Conservation (phyloP, 1,139 yeast genomes). For the Schwanniomyces etchellsii region DNA sequence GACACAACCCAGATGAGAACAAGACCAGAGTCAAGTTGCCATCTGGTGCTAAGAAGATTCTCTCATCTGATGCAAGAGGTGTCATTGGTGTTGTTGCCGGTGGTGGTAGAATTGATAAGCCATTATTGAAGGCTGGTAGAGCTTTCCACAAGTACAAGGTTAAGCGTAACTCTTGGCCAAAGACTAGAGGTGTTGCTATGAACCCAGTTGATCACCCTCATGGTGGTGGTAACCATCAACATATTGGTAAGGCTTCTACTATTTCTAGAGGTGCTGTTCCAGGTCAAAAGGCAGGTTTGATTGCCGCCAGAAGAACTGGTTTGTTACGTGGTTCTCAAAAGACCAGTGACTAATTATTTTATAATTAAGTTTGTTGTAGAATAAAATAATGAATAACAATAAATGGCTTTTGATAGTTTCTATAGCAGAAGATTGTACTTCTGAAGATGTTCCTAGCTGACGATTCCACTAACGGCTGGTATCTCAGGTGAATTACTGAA, state of each 20-base stretch:
- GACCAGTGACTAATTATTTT: slow-evolving; percentile 61
- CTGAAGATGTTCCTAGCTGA: too few relatives aligned
- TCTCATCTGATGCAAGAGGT: slow-evolving; percentile 97
- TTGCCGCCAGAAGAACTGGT: slow-evolving; percentile 99
- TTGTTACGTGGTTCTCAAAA: slow-evolving; percentile 99
- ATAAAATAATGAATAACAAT: slow-evolving; percentile 9
- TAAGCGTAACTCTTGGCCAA: slow-evolving; percentile 99
- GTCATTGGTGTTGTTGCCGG: slow-evolving; percentile 99
- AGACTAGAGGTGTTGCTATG: slow-evolving; percentile 99
- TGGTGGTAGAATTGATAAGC: slow-evolving; percentile 99
- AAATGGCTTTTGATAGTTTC: slow-evolving; percentile 6
- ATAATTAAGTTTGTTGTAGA: slow-evolving; percentile 8
- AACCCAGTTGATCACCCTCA: slow-evolving; percentile 99
- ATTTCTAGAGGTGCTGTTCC: slow-evolving; percentile 99
- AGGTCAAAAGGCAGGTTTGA: slow-evolving; percentile 99
- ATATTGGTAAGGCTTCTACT: slow-evolving; percentile 99
- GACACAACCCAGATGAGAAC: slow-evolving; percentile 98
- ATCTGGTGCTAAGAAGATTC: slow-evolving; percentile 97
- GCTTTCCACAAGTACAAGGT: slow-evolving; percentile 99
- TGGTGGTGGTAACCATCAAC: slow-evolving; percentile 99
- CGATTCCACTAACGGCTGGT: too few relatives aligned
- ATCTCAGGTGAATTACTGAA: too few relatives aligned
- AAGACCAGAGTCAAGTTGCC: slow-evolving; percentile 99
- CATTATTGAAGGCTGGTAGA: slow-evolving; percentile 99
- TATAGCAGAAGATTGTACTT: too few relatives aligned